Evolutionary conservation across 140 eudicot genomes (phyloP).

Genomic region (Erigeron philadelphicus): DNA sequence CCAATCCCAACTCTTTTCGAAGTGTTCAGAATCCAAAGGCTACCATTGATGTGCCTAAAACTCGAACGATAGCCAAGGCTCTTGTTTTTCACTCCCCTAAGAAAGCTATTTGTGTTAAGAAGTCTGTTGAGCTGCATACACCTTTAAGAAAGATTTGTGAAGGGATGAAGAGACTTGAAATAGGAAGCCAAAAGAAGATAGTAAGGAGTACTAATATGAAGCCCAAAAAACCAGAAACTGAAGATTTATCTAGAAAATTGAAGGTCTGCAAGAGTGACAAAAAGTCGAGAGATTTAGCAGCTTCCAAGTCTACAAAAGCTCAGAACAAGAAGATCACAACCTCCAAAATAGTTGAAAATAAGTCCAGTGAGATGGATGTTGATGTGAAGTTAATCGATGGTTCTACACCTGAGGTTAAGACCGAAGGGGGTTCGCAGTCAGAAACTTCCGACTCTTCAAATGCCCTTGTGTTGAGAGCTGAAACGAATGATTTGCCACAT

Average conservation of each 20-base stretch:
- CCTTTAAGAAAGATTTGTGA: constrained; percentile 41
- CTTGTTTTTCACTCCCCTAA: constrained; percentile 61
- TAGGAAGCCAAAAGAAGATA: constrained; percentile 45
- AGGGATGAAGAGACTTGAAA: constrained; percentile 39
- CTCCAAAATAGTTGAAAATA: constrained; percentile 18
- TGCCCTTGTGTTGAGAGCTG: no score
- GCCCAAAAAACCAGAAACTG: constrained; percentile 24
- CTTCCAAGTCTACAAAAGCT: constrained; percentile 23
- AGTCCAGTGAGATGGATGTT: constrained; percentile 13
- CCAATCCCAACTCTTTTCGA: constrained; percentile 48
- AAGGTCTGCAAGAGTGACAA: constrained; percentile 33
- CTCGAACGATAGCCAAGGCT: constrained; percentile 45
- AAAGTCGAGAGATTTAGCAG: constrained; percentile 16
- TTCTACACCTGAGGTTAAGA: constrained; percentile 6
- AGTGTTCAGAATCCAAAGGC: constrained; percentile 69
- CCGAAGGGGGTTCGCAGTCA: constrained; percentile 13
- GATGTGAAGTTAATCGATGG: constrained; percentile 29
- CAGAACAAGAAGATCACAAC: constrained; percentile 27
- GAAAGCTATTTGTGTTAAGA: constrained; percentile 44
- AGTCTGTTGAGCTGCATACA: constrained; percentile 37
- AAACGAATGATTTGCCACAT: no score
- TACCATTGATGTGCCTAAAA: constrained; percentile 32
- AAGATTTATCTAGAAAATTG: constrained; percentile 29
- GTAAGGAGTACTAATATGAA: constrained; percentile 27
- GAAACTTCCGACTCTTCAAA: constrained; percentile 20